Percentiles rank a stretch among this genome's conserved stretches.
Conservation (phyloP, 805 yeast genomes). For the Diddensiella caesifluorescens region DNA sequence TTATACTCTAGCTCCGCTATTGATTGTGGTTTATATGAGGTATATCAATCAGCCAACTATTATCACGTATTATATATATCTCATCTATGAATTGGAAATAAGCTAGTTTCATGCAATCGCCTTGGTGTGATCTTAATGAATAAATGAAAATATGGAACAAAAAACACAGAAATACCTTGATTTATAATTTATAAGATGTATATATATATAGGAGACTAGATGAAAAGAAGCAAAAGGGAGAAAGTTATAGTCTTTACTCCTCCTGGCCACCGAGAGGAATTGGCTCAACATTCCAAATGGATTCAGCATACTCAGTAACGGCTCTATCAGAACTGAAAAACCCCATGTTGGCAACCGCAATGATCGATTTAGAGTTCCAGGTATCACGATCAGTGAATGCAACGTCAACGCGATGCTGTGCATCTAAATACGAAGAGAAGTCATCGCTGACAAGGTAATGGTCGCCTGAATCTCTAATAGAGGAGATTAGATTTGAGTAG, state of each 20-base stretch:
- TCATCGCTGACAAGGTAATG: constrained; percentile 84
- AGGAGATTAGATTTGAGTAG: constrained; percentile 61
- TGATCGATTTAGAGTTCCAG: constrained; percentile 74
- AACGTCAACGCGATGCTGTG: constrained; percentile 70
- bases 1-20: too few species aligned
- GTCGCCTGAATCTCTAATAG: constrained; percentile 71
- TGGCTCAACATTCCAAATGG: constrained; percentile 91
- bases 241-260: not conserved
- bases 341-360: constrained; percentile 87
- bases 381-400: constrained; percentile 59
- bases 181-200: not conserved
- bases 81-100: too few species aligned
- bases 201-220: too few species aligned
- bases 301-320: constrained; percentile 85
- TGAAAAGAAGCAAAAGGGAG: not conserved
- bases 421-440: constrained; percentile 78
- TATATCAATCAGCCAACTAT: too few species aligned
- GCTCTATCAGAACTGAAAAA: constrained; percentile 89
- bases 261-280: constrained; percentile 7
- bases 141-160: too few species aligned
- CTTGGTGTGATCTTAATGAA: too few species aligned
- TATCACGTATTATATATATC: too few species aligned
- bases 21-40: too few species aligned
- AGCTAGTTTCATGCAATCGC: too few species aligned
- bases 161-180: not conserved